Evolutionary conservation across 2,329 filamentous ascomycete species (phyloP), one percentile per base, ranked within the genome.

Genomic region (Aspergillus ochraceus): DNA sequence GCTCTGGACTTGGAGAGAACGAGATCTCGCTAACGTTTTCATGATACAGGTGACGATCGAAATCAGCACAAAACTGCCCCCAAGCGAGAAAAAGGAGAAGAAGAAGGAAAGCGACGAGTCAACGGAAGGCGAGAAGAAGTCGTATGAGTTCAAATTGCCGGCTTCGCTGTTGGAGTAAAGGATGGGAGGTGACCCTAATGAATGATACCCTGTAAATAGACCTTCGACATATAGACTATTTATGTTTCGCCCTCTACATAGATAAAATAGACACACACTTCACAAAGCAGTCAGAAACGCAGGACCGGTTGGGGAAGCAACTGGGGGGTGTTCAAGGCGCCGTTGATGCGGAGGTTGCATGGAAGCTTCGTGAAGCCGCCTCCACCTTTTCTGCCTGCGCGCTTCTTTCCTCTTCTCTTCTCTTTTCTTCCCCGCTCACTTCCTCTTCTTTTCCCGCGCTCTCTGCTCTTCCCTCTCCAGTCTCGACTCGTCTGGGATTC

Each of bases 21-120:
- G 11, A 39, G n/a, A 2, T n/a, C 51, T 19, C 29, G 55, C 62
- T 66, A 49, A 63, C 57, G 20, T 26, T 51, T 54, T 30, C 24
- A 22, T 55, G 46, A 1, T 26, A 19, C 62, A 78, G 76, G 76
- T 79, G 20, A 79, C 76, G 3, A 77, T 79, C 53, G 79, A 81
- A 65, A 77, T 82, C 60, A 74, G 78, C 57, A 81, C 79, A n/a
- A 76, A 76, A 60, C 66, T 77, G 11, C 73, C 26, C 26, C 26
- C 75, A n/a, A 80, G 77, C 57, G 73, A 71, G 52, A 72, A 77
- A 52, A 71, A 63, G 52, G 61, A 64, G 42, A 52, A 42, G 14
- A 64, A 65, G 32, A 47, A 64, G 20, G 59, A 63, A 24, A 49
- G 50, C 59, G 22, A 60, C 4, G 63, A 66, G 53, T 56, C 60